Percentiles rank a stretch among this genome's conserved stretches.
Conservation (phyloP, 2,329 filamentous ascomycete species). For the Berkeleyomyces rouxiae region DNA sequence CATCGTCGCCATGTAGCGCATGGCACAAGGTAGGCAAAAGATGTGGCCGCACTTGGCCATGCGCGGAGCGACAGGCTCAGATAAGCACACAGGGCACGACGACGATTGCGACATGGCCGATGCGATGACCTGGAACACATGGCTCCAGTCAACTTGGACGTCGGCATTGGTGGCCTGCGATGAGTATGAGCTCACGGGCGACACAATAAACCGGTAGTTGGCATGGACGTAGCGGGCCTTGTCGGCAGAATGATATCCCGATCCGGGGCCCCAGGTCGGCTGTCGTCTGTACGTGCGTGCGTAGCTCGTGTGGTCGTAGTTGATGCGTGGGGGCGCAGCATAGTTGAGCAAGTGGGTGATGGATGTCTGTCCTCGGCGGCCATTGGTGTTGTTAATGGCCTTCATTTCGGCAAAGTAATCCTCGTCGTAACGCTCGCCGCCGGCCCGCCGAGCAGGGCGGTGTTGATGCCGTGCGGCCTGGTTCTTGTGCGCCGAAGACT, state of each 20-base stretch:
- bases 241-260: slow-evolving; percentile 76
- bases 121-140: slow-evolving; percentile 79
- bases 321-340: slow-evolving; percentile 51
- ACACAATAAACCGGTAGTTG: slow-evolving; percentile 93
- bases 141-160: slow-evolving; percentile 75
- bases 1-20: slow-evolving; percentile 70
- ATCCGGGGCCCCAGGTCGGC: slow-evolving; percentile 69
- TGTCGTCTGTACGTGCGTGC: slow-evolving; percentile 48
- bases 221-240: slow-evolving; percentile 85
- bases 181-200: slow-evolving; percentile 62
- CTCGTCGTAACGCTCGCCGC: slow-evolving; percentile 38
- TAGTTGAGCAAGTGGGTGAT: slow-evolving; percentile 97
- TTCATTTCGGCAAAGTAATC: slow-evolving; percentile 72
- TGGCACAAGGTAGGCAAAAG: slow-evolving; percentile 82
- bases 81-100: slow-evolving; percentile 89
- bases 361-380: slow-evolving; percentile 80
- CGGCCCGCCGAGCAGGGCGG: slow-evolving; percentile 60
- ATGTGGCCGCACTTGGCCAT: slow-evolving; percentile 98
- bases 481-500: slow-evolving; percentile 48
- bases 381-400: slow-evolving; percentile 39
- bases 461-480: slow-evolving; percentile 70
- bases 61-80: slow-evolving; percentile 76
- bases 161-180: slow-evolving; percentile 75
- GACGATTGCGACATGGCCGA: slow-evolving; percentile 77
- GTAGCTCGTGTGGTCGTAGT: slow-evolving; percentile 37